These are phyloP conservation scores for Coemansia sp. DNA, from an alignment of 192 early-diverging fungal species.

Conservation along the genomic window DNA sequence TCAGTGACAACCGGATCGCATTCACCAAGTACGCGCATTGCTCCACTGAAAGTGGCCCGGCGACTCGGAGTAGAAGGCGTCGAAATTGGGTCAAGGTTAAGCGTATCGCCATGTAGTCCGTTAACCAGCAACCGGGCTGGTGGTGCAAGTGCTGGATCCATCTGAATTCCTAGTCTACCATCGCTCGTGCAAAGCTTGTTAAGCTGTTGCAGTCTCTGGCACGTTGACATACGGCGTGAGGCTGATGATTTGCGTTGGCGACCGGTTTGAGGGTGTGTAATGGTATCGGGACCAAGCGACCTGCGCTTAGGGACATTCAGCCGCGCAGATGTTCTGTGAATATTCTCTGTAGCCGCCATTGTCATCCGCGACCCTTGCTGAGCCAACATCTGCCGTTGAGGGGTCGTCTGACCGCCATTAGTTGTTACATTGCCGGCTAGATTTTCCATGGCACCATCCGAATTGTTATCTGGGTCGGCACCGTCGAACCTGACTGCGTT, in stretches of 20 bases:
- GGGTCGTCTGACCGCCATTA: background rate
- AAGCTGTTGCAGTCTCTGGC: conserved; percentile 41
- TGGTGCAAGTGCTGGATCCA: conserved; percentile 4
- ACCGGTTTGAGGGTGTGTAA: conserved; percentile 15
- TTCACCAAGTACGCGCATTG: conserved; percentile 50
- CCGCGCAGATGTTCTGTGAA: background rate
- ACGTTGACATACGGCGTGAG: conserved; percentile 28
- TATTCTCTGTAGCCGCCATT: background rate
- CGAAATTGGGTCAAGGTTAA: conserved; percentile 2
- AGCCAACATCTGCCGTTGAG: background rate
- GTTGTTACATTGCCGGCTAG: background rate
- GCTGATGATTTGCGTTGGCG: conserved; percentile 26
- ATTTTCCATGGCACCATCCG: background rate
- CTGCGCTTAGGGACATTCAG: background rate
- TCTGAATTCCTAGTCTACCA: background rate
- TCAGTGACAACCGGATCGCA: conserved; percentile 30
- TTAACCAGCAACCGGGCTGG: conserved; percentile 16
- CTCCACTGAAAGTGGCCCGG: conserved; percentile 39
- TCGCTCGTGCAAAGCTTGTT: conserved; percentile 18
- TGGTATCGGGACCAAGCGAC: background rate
- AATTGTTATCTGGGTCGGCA: background rate
- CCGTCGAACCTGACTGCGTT: background rate
- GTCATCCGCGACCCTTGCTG: background rate
- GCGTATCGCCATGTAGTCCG: background rate
- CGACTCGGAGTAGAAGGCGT: conserved; percentile 30